Conservation (phyloP, 208 protist species). For the Trypanosomatidae sp. region DNA sequence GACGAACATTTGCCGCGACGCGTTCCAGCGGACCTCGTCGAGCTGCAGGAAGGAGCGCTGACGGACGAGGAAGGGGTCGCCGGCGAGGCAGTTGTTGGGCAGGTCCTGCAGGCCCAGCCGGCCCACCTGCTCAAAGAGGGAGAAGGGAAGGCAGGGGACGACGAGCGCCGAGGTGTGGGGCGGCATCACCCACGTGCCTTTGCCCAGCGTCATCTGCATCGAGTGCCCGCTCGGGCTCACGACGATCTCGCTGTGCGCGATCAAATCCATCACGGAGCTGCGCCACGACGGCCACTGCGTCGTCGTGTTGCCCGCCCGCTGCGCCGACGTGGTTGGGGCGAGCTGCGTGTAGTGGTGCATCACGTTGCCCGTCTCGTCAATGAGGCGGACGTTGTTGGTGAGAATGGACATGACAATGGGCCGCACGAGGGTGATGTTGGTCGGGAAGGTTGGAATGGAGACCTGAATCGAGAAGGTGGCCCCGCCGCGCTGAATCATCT, state of each 20-base stretch:
- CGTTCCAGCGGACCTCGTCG: constrained; percentile 23
- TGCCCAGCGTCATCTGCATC: constrained; percentile 34
- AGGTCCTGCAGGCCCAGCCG: constrained; percentile 32
- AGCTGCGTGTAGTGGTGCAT: no score
- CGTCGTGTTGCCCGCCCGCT: not conserved
- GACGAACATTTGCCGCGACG: constrained; percentile 36
- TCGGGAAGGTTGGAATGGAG: constrained; percentile 58
- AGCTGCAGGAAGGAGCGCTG: constrained; percentile 34
- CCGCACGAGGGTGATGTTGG: constrained; percentile 26
- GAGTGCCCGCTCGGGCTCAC: constrained; percentile 35
- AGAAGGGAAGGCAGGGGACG: constrained; percentile 61
- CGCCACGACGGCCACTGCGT: constrained; percentile 14
- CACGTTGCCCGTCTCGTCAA: no score
- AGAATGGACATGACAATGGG: constrained; percentile 44
- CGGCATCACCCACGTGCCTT: constrained; percentile 26
- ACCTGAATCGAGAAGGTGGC: constrained; percentile 54
- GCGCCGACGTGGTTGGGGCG: not conserved
- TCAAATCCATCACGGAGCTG: constrained; percentile 25
- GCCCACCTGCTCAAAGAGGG: constrained; percentile 35
- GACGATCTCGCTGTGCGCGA: constrained; percentile 36
- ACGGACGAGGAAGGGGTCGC: constrained; percentile 51
- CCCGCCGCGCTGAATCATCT: constrained; percentile 41
- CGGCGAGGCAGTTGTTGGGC: constrained; percentile 51
- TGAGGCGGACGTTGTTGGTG: constrained; percentile 37
- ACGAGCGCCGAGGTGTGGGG: constrained; percentile 39